Base-by-base conservation (phyloP, 2,329 filamentous ascomycete species). In the Fusarium mexicanum region DNA sequence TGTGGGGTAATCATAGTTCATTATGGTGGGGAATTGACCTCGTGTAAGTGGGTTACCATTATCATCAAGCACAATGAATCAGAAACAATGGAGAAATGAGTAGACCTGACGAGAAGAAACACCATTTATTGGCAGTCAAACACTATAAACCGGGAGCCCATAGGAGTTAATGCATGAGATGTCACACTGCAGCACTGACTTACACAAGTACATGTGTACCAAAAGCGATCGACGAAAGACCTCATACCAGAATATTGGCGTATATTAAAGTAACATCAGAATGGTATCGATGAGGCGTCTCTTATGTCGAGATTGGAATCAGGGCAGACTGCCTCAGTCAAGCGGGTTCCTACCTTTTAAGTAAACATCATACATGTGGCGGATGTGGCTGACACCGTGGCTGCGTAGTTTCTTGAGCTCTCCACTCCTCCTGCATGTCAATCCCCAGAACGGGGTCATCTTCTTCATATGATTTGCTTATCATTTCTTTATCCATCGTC, bases 401-500 rank as follows among this genome's bases (percentile, higher is more conserved):
- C 70, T 47, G 55, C 26, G 20, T 33, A 35, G 18, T 12, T 18
- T 35, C 41, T n/a, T n/a, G 41, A 43, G 43, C 35, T 72, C 67
- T 48, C 71, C 71, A 72, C 71, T 67, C 47, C 48, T 57, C 55
- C 71, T 74, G 63, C 71, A 74, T 60, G 61, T 44, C 48, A 55
- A 57, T 59, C 47, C 54, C 54, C 33, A 26, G 37, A 71, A 54
- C 46, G n/a, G 67, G 62, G 66, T 61, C 29, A 47, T 57, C 40
- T 29, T 66, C 59, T 64, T 71, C 53, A 60, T 55, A 69, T 69
- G 66, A 64, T 69, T 51, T 69, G 55, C 51, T 75, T 73, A 75
- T 74, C 61, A 51, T 69, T 55, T 60, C 64, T 62, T 59, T 59
- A 63, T 67, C 46, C 64, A 59, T 61, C 58, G 59, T 69, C 60